Conservation (phyloP, 1,139 yeast species). For the Diutina pseudorugosa region DNA sequence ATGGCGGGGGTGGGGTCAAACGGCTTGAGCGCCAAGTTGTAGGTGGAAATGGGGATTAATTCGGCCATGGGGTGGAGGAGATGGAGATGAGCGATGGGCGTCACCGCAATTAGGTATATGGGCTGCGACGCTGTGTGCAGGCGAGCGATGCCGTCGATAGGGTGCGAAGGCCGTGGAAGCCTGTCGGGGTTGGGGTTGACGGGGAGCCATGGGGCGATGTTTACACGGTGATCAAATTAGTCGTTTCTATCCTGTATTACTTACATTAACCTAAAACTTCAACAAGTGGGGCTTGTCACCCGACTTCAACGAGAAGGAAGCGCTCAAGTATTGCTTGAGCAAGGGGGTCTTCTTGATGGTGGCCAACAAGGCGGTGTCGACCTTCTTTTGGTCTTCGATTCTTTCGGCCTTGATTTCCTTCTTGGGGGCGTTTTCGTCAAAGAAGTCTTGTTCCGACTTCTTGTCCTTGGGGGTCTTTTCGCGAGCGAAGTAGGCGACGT, state of each 20-base stretch:
- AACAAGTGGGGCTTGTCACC: conserved; percentile 99
- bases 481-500: conserved; percentile 94
- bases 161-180: not conserved
- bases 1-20: conserved; percentile 80
- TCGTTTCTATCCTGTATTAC: conserved; percentile 5
- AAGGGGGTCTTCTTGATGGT: conserved; percentile 97
- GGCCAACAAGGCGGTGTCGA: conserved; percentile 87
- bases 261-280: conserved; percentile 58
- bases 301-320: conserved; percentile 94
- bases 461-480: conserved; percentile 72
- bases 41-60: conserved; percentile 74
- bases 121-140: no score
- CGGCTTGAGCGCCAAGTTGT: conserved; percentile 75
- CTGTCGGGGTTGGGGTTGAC: no score
- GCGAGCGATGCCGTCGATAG: not conserved
- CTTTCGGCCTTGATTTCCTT: conserved; percentile 89
- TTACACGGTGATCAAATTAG: no score
- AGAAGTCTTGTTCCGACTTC: conserved; percentile 93
- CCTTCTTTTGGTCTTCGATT: conserved; percentile 94
- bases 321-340: conserved; percentile 93
- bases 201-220: no score
- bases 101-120: conserved; percentile 8
- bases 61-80: conserved; percentile 36
- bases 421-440: conserved; percentile 79
- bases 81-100: not conserved